These are phyloP conservation scores for Leccinum griseonigrum DNA, from an alignment of 1,284 basidiomycete genomes.

Conservation along the genomic window DNA sequence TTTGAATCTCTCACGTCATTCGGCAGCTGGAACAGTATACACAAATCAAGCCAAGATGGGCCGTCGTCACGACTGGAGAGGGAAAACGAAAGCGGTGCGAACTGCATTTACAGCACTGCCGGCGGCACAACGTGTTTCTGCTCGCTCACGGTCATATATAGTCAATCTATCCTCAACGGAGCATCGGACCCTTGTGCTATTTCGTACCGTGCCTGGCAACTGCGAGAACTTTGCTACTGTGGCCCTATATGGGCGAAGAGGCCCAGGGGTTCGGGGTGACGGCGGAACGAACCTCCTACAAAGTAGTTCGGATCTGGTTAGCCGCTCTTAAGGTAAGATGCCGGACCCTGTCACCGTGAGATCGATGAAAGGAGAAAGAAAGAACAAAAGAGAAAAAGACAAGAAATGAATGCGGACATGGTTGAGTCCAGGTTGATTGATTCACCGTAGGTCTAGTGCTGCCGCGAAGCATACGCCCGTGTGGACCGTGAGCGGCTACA, in stretches of 20 bases:
- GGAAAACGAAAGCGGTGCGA: not conserved
- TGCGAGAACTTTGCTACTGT: slow-evolving; percentile 1
- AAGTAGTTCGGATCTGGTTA: not conserved
- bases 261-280: not conserved
- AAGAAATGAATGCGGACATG: not conserved
- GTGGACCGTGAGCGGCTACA: slow-evolving; percentile 12
- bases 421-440: not conserved
- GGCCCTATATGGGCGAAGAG: not conserved
- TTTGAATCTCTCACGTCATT: not conserved
- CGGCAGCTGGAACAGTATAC: not conserved
- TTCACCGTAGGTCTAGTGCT: slow-evolving; percentile 14
- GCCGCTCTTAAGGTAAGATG: slow-evolving; percentile 4
- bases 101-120: slow-evolving; percentile 4
- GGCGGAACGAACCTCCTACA: not conserved
- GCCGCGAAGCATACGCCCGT: slow-evolving; percentile 24
- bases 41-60: not conserved
- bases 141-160: not conserved
- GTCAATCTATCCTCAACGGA: slow-evolving; percentile 1
- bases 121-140: not conserved
- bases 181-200: not conserved
- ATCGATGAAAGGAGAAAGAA: not conserved
- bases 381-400: not conserved
- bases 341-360: slow-evolving; percentile 7
- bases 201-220: slow-evolving; percentile 22
- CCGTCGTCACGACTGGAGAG: not conserved